Evolutionary conservation across 176 grass and related monocot genomes (phyloP).

Genomic region (Tillandsia leiboldiana): DNA sequence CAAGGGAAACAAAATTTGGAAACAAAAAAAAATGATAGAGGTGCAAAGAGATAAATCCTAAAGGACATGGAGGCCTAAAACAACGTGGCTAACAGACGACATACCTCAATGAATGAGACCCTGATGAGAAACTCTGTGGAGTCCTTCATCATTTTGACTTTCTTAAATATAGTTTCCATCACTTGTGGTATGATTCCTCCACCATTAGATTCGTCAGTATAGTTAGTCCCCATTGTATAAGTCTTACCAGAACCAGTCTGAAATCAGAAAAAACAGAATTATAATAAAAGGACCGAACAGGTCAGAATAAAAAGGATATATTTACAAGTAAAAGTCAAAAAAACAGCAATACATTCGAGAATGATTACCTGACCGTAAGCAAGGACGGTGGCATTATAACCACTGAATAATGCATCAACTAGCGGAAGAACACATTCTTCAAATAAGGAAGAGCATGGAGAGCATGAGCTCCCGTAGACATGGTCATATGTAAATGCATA

Average conservation of each 20-base stretch:
- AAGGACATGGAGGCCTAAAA: not conserved
- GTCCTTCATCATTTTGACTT: conserved; percentile 46
- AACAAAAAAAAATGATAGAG: not conserved
- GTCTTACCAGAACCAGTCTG: conserved; percentile 97
- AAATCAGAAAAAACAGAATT: conserved; percentile 20
- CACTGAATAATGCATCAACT: conserved; percentile 58
- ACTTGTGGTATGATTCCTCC: conserved; percentile 92
- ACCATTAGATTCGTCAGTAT: conserved; percentile 43
- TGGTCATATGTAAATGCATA: conserved; percentile 82
- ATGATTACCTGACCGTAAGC: conserved; percentile 82
- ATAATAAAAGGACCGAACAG: conserved; percentile 6
- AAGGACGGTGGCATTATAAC: conserved; percentile 92
- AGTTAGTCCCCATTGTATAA: conserved; percentile 96
- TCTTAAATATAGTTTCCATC: conserved; percentile 87
- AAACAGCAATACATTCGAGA: too few relatives aligned
- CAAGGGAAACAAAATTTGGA: not conserved
- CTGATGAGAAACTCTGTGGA: conserved; percentile 63
- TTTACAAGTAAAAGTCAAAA: not conserved
- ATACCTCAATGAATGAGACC: conserved; percentile 98
- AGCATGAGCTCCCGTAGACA: conserved; percentile 47
- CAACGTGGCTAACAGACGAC: not conserved
- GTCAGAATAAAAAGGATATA: not conserved
- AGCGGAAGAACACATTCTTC: conserved; percentile 64
- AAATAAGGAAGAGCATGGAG: conserved; percentile 54
- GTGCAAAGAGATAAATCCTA: not conserved